These are phyloP conservation scores for Parasitella parasitica DNA, from an alignment of 371 early-diverging fungal species.

Conservation along the genomic window DNA sequence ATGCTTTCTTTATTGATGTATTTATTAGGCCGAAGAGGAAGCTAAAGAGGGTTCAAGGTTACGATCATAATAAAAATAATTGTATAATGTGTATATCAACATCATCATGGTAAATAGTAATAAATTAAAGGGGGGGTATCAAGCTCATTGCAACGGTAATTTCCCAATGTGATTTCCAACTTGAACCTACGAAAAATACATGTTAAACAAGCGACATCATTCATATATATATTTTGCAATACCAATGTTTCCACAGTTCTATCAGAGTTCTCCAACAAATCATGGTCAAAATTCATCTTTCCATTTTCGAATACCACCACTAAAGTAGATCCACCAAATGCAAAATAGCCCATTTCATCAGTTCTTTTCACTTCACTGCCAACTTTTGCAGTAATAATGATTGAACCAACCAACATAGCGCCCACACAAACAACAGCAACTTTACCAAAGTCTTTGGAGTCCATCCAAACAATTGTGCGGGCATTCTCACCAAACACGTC, in stretches of 20 bases:
- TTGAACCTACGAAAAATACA: conserved; percentile 6
- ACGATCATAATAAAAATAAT: neutral
- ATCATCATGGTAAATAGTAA: neutral
- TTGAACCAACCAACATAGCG: conserved; percentile 50
- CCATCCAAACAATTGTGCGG: conserved; percentile 41
- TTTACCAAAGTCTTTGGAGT: conserved; percentile 23
- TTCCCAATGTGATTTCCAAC: conserved; percentile 23
- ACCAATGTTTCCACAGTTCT: conserved; percentile 59
- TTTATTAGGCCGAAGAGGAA: conserved; percentile 15
- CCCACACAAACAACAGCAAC: conserved; percentile 49
- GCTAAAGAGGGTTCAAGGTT: conserved; percentile 3
- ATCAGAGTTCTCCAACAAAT: conserved; percentile 52
- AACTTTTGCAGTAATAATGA: conserved; percentile 43
- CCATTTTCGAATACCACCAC: conserved; percentile 61
- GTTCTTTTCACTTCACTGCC: conserved; percentile 38
- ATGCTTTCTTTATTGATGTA: too few relatives aligned
- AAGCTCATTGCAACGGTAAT: neutral
- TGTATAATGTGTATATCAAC: neutral
- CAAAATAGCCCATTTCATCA: conserved; percentile 75
- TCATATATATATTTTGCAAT: neutral
- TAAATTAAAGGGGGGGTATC: neutral
- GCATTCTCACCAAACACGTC: conserved; percentile 54
- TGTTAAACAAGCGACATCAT: neutral
- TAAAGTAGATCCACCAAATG: conserved; percentile 67
- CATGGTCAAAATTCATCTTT: conserved; percentile 58